These are phyloP conservation scores for Massariosphaeria phaeospora DNA, from an alignment of 495 filamentous ascomycete species.

Conservation along the genomic window DNA sequence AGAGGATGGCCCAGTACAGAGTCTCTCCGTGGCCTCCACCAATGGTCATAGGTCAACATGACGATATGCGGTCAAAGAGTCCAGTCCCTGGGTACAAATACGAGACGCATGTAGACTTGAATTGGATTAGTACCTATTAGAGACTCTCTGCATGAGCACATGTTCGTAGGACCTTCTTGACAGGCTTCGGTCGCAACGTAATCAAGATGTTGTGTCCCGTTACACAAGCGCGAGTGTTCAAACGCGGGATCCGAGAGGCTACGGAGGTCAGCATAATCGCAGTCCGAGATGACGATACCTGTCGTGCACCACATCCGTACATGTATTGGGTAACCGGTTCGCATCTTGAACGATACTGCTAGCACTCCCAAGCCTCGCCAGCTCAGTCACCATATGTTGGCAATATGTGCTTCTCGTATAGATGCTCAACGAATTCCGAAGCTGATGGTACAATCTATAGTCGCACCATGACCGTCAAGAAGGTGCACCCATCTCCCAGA, in stretches of 20 bases:
- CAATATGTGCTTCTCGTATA: not conserved
- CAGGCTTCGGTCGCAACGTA: no score
- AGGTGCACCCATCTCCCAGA: no score
- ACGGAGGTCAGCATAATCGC: not conserved
- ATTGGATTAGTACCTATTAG: no score
- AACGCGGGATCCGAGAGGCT: not conserved
- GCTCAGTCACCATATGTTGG: not conserved
- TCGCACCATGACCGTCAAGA: no score
- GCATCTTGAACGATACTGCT: not conserved
- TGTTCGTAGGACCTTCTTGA: not conserved
- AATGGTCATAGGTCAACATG: constrained; percentile 2
- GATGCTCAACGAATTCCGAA: not conserved
- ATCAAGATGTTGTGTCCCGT: not conserved
- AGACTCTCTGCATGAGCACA: not conserved
- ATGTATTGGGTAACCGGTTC: not conserved
- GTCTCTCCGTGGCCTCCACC: no score
- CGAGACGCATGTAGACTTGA: not conserved
- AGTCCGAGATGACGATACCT: not conserved
- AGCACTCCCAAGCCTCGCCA: not conserved
- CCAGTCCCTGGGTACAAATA: constrained; percentile 11
- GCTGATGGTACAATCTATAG: no score
- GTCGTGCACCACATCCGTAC: no score
- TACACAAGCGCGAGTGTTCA: not conserved
- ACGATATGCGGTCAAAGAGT: not conserved
- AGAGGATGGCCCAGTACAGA: no score